Evolutionary conservation across 805 yeast species (phyloP), one percentile per base, ranked within the genome.

Genomic region (Ogataea trehaloabstinens): DNA sequence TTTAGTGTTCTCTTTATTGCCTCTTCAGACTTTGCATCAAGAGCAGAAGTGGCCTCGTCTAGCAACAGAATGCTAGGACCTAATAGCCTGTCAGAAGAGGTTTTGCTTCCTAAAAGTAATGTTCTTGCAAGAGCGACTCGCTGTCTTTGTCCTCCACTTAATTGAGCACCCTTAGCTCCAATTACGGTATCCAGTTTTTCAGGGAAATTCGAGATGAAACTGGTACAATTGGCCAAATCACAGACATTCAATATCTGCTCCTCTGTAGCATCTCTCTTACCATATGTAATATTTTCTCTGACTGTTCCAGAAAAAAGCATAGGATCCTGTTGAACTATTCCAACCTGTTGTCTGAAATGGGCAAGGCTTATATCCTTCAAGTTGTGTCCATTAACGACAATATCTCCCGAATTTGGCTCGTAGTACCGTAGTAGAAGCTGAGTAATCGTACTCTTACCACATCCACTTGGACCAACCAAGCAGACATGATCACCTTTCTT

Each of bases 81-180:
- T 19, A 60, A 41, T 8, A 60, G 38, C 20, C 53, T 37, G 18
- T 50, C 55, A 13, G 53, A 55, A 4, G 55, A 46, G 2, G 48
- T 42, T 7, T 51, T 41, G n/a, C 61, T 46, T 4, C 60, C 61
- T 37, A 85, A 70, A 36, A 91, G 71, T 37, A 91, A 70, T 0
- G 96, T 87, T 44, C 98, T 73, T 1, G 97, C 96, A 41, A 91
- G 70, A 6, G 96, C 95, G 31, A 91, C 80, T 51, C 98, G 69
- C 61, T 91, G 98, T 64, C 85, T 86, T 60, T 91, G 98, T 12
- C 98, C 98, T 16, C 97, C 98, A 44, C 95, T 84, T 39, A 91
- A 68, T 55, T 88, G 96, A 0, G 95, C 75, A 13, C 95, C 93
- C 38, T 91, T 76, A 1, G 95, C 80, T 0, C 97, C 97, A 15